phyloP scores from a whole-genome alignment of 108 stramenopile genomes.

The Parietichytrium sp. region DNA sequence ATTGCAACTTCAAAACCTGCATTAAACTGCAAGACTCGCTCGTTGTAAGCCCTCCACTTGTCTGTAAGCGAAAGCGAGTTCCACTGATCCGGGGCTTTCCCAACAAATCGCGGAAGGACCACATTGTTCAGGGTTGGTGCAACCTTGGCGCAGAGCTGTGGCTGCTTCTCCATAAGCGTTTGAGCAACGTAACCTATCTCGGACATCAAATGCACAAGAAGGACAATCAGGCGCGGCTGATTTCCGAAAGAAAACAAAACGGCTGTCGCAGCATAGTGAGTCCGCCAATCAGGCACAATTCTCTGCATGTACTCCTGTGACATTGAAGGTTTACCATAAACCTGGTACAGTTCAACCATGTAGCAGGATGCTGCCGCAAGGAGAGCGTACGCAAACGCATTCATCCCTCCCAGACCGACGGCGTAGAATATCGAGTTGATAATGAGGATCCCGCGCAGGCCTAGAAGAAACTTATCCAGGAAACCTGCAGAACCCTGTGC shows the following conservation, averaged over 20 bases:
- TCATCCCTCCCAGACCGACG: neutral
- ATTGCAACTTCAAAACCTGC: neutral
- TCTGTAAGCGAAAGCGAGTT: neutral
- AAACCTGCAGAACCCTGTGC: neutral
- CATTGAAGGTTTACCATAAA: neutral
- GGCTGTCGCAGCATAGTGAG: conserved; percentile 19
- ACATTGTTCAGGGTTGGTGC: neutral
- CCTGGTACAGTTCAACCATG: neutral
- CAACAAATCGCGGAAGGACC: neutral
- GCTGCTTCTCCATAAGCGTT: neutral
- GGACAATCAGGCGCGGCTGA: neutral
- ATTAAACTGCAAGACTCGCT: neutral
- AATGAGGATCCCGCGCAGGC: conserved; percentile 7
- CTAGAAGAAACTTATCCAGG: neutral
- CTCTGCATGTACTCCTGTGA: neutral
- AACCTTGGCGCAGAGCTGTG: neutral
- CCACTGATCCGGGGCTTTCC: conserved; percentile 11
- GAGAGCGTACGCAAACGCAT: neutral
- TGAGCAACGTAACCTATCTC: conserved; percentile 23
- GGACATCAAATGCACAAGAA: neutral
- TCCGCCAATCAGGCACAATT: neutral
- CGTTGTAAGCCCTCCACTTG: conserved; percentile 24
- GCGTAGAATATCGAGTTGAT: conserved; percentile 2
- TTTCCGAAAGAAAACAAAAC: neutral
- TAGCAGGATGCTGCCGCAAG: neutral